Percentiles rank a stretch among this genome's conserved stretches.
Evolutionary conservation across 805 yeast species (phyloP).

Genomic region (Wickerhamiella sorbophila): DNA sequence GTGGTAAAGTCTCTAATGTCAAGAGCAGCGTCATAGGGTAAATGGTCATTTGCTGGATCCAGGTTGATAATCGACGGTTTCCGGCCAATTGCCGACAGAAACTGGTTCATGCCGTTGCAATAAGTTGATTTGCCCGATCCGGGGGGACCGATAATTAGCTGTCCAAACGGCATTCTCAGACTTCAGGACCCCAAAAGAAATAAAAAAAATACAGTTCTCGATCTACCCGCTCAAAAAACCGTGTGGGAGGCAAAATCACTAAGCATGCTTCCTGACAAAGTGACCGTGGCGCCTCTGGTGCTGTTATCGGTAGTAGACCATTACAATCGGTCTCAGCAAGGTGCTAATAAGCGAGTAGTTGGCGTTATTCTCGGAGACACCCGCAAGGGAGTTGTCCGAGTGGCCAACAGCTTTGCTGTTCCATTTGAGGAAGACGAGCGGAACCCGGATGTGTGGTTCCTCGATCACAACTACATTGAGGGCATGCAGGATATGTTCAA

Average conservation of each 20-base stretch:
- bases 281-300: constrained; percentile 90
- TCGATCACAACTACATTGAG: constrained; percentile 92
- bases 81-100: constrained; percentile 86
- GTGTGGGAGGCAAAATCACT: not conserved
- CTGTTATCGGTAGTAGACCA: constrained; percentile 90
- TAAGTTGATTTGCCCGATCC: constrained; percentile 96
- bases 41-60: constrained; percentile 78
- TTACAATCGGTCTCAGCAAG: constrained; percentile 71
- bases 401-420: constrained; percentile 87
- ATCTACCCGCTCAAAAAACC: too few relatives aligned
- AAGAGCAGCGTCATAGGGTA: constrained; percentile 57
- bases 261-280: constrained; percentile 30
- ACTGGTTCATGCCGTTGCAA: constrained; percentile 83
- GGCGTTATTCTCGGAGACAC: constrained; percentile 85
- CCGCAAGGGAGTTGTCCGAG: constrained; percentile 40
- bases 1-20: constrained; percentile 69
- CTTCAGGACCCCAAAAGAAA: too few relatives aligned
- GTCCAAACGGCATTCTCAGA: constrained; percentile 44
- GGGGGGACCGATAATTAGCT: constrained; percentile 93
- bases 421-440: constrained; percentile 96
- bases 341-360: constrained; percentile 66
- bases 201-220: too few relatives aligned
- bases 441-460: constrained; percentile 86
- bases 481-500: constrained; percentile 96
- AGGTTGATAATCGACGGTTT: constrained; percentile 71